Evolutionary conservation across 306 rosid genomes (phyloP).

Genomic region (Lathyrus sativus): DNA sequence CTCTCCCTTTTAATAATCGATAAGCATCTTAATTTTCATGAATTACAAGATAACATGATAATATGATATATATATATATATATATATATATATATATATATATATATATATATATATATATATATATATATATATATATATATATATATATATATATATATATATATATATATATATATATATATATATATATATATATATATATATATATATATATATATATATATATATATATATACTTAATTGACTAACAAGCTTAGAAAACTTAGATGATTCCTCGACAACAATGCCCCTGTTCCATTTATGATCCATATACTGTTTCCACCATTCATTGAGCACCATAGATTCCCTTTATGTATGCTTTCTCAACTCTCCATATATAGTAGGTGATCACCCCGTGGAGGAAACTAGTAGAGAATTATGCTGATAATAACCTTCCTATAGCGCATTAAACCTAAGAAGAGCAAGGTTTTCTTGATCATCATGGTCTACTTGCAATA

Average conservation of each 20-base stretch:
- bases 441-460: constrained; percentile 73
- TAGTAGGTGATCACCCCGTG: constrained; percentile 78
- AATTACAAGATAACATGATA: neutral
- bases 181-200: too few species aligned
- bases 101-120: too few species aligned
- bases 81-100: too few species aligned
- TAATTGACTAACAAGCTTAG: constrained; percentile 72
- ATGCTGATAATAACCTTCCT: constrained; percentile 80
- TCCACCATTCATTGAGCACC: constrained; percentile 68
- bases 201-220: too few species aligned
- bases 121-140: too few species aligned
- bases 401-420: constrained; percentile 84
- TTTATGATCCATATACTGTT: constrained; percentile 50
- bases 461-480: constrained; percentile 59
- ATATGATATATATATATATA: too few species aligned
- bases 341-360: constrained; percentile 56
- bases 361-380: constrained; percentile 52
- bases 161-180: too few species aligned
- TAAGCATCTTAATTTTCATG: too few species aligned
- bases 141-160: too few species aligned
- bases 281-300: constrained; percentile 70
- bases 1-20: neutral
- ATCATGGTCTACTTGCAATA: constrained; percentile 75
- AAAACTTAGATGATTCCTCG: constrained; percentile 70
- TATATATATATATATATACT: constrained; percentile 26